Evolutionary conservation across 164 flowering plant species (phyloP).

Genomic region (Magnolia officinalis): DNA sequence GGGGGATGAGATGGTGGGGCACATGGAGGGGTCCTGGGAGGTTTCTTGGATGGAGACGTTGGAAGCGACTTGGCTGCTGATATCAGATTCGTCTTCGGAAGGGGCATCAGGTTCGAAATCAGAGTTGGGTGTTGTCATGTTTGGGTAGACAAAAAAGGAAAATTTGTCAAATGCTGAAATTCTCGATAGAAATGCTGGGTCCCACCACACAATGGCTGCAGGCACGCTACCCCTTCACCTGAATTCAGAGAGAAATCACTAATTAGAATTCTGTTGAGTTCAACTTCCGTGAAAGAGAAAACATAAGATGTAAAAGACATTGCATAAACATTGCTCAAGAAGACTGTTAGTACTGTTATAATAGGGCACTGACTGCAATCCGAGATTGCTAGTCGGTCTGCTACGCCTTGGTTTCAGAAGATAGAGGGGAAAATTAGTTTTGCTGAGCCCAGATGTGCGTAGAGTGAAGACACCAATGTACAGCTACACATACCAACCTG

Average conservation of each 20-base stretch:
- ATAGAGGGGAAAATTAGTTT: too few relatives aligned
- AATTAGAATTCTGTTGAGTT: background rate
- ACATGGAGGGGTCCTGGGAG: constrained; percentile 27
- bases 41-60: constrained; percentile 44
- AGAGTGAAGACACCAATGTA: too few relatives aligned
- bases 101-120: constrained; percentile 31
- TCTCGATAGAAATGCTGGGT: background rate
- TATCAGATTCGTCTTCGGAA: constrained; percentile 57
- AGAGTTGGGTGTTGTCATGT: constrained; percentile 34
- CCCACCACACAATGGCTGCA: background rate
- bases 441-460: too few relatives aligned
- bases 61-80: constrained; percentile 56
- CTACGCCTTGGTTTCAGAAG: too few relatives aligned
- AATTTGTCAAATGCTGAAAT: background rate
- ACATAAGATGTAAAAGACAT: background rate
- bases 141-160: background rate
- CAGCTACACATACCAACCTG: too few relatives aligned
- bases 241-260: constrained; percentile 2
- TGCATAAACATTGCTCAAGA: background rate
- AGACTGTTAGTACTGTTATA: background rate
- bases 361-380: background rate
- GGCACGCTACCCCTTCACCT: constrained; percentile 16
- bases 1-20: constrained; percentile 23
- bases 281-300: background rate
- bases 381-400: background rate